Evolutionary conservation across 352 stramenopile genomes (phyloP).

Genomic region (Phytophthora macrochlamydospora): DNA sequence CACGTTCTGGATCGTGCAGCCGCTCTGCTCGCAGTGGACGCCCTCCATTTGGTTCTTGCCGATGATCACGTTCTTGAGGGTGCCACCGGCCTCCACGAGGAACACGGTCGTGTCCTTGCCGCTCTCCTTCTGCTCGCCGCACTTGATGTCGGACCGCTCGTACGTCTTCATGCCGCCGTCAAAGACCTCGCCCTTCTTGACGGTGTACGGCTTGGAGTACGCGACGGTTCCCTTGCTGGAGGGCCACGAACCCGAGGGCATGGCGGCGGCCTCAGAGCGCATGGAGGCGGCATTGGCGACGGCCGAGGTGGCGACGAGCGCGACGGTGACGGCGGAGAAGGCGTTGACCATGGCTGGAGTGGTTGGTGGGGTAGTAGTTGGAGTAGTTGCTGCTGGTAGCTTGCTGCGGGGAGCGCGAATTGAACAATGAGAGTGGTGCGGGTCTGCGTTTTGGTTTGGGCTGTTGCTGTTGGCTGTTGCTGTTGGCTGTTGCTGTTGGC

Average conservation of each 20-base stretch:
- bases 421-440: conserved; percentile 1
- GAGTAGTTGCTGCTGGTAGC: neutral
- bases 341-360: conserved; percentile 1
- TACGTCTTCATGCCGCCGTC: conserved; percentile 5
- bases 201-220: neutral
- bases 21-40: conserved; percentile 2
- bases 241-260: conserved; percentile 6
- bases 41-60: conserved; percentile 4
- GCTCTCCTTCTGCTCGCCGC: conserved; percentile 3
- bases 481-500: too few relatives aligned
- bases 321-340: conserved; percentile 1
- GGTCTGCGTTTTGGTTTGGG: neutral
- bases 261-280: conserved; percentile 7
- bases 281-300: conserved; percentile 1
- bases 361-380: neutral
- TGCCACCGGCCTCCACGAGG: conserved; percentile 1
- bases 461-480: too few relatives aligned
- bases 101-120: conserved; percentile 3
- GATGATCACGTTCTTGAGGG: conserved; percentile 4
- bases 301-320: neutral
- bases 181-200: conserved; percentile 3
- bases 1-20: conserved; percentile 4
- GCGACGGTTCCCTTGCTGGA: conserved; percentile 5
- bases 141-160: conserved; percentile 1
- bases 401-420: conserved; percentile 2